Evolutionary conservation across 2,329 filamentous ascomycete genomes (phyloP), one percentile per base, ranked within the genome.

Genomic region (Talaromyces sp.): DNA sequence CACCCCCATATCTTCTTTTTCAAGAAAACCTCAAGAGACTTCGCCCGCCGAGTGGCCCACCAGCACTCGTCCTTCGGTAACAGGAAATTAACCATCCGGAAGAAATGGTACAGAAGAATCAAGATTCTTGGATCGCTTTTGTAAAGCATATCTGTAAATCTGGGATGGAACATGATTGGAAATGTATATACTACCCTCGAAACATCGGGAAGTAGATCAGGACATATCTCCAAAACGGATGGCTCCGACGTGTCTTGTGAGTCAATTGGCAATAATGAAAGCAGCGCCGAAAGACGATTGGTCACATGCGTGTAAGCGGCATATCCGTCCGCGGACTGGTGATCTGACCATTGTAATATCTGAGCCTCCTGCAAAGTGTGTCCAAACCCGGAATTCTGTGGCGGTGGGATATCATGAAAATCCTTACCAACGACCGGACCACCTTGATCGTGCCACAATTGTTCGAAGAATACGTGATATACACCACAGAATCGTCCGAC

Each of bases 91-190:
- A 62, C 25, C 41, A 59, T 59, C 7, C 52, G 52, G 31, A 62
- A 66, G 31, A 62, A 66, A 59, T 66, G 60, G 19, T 66, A 66
- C 19, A 66, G 11, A 2, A 62, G 43, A 6, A 57, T 35, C 11
- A 62, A 22, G 22, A 57, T 37, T 22, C 64, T 22, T n/a, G 33
- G 17, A 17, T 66, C 64, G 35, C 43, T 47, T n/a, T 54, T 52
- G n/a, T 41, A 56, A 2, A 66, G 33, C 64, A 66, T 66, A 47
- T 62, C 27, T 2, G 50, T 37, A 10, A 66, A 59, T 3, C 2
- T 25, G 1, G 41, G 52, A 22, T 62, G 50, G 15, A 62, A 62
- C 43, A 66, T 15, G 5, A 66, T 5, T 2, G 64, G 52, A 15
- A 66, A 66, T 25, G 64, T 52, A 8, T 50, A 66, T 27, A 59